These are phyloP conservation scores for Phialemoniopsis sp. DNA, from an alignment of 2,329 filamentous ascomycete genomes.

Conservation along the genomic window DNA sequence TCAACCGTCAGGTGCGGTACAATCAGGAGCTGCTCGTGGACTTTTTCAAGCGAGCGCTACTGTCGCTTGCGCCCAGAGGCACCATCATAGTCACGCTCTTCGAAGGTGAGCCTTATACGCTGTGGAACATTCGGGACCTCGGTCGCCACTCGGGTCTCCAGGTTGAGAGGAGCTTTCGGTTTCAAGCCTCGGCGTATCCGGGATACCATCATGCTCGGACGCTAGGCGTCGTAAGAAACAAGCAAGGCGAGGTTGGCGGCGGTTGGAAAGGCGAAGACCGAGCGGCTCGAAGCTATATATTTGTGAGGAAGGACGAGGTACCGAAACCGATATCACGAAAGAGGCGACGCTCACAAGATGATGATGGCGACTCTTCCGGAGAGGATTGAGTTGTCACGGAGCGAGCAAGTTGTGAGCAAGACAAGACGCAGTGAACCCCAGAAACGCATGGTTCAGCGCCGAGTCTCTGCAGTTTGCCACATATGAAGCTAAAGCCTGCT, in stretches of 20 bases:
- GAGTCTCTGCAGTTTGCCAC: too few species aligned
- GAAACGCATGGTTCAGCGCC: too few species aligned
- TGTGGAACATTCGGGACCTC: slow-evolving; percentile 92
- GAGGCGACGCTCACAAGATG: slow-evolving; percentile 19
- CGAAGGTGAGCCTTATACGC: slow-evolving; percentile 87
- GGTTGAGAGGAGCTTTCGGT: slow-evolving; percentile 67
- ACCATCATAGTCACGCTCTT: slow-evolving; percentile 82
- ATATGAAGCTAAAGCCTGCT: too few species aligned
- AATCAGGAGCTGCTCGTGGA: slow-evolving; percentile 77
- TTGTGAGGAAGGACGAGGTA: slow-evolving; percentile 54
- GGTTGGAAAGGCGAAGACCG: slow-evolving; percentile 50
- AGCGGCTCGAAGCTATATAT: slow-evolving; percentile 55
- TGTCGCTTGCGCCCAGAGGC: slow-evolving; percentile 50
- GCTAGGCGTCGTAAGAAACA: slow-evolving; percentile 57
- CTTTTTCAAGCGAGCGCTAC: slow-evolving; percentile 57
- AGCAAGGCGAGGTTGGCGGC: slow-evolving; percentile 34
- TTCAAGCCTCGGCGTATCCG: slow-evolving; percentile 63
- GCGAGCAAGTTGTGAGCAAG: too few species aligned
- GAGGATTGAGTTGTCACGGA: slow-evolving; percentile 10
- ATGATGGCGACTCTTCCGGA: slow-evolving; percentile 13
- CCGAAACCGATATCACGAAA: slow-evolving; percentile 16
- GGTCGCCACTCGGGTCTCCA: slow-evolving; percentile 71
- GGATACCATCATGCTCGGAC: slow-evolving; percentile 73
- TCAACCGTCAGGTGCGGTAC: slow-evolving; percentile 88
- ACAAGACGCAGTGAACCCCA: too few species aligned